Percentiles rank a stretch among this genome's conserved stretches.
Evolutionary conservation across 768 basidiomycete species (phyloP).

Genomic region (Gautieria morchelliformis): DNA sequence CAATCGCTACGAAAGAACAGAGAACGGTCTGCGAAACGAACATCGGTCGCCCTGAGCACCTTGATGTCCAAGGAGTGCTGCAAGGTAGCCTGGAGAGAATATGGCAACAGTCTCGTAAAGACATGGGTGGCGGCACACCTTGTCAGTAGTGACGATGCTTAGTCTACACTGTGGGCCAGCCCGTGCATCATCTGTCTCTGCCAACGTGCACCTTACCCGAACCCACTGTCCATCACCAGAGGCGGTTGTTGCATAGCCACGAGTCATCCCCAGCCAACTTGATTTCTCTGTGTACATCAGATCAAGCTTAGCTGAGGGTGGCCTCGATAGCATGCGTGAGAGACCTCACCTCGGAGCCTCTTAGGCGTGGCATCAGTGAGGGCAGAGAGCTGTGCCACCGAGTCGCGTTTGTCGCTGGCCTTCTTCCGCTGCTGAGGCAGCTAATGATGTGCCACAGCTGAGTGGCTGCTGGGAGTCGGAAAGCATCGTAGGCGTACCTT

Average conservation of each 20-base stretch:
- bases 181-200: slow-evolving; percentile 49
- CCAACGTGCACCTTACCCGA: slow-evolving; percentile 58
- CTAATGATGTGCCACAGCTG: not conserved
- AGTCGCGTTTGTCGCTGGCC: slow-evolving; percentile 41
- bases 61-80: slow-evolving; percentile 70
- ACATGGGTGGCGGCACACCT: not conserved
- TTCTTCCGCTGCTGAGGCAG: slow-evolving; percentile 6
- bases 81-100: slow-evolving; percentile 46
- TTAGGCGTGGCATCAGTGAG: slow-evolving; percentile 2
- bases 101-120: not conserved
- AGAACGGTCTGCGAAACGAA: slow-evolving; percentile 66
- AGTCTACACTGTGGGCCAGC: slow-evolving; percentile 35
- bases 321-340: not conserved
- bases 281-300: slow-evolving; percentile 44
- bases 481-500: slow-evolving; percentile 36
- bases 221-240: slow-evolving; percentile 56
- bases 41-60: slow-evolving; percentile 67
- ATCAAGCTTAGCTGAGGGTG: not conserved
- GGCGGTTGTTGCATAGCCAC: slow-evolving; percentile 19
- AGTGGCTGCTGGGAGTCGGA: not conserved
- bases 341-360: slow-evolving; percentile 6
- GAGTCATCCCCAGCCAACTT: slow-evolving; percentile 58
- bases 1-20: slow-evolving; percentile 71
- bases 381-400: slow-evolving; percentile 9
- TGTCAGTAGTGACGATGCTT: slow-evolving; percentile 31